A percentile compares a stretch with the other conserved stretches of the same genome.
Conservation (phyloP, 2,329 filamentous ascomycete genomes). For the Sclerotinia subarctica region DNA sequence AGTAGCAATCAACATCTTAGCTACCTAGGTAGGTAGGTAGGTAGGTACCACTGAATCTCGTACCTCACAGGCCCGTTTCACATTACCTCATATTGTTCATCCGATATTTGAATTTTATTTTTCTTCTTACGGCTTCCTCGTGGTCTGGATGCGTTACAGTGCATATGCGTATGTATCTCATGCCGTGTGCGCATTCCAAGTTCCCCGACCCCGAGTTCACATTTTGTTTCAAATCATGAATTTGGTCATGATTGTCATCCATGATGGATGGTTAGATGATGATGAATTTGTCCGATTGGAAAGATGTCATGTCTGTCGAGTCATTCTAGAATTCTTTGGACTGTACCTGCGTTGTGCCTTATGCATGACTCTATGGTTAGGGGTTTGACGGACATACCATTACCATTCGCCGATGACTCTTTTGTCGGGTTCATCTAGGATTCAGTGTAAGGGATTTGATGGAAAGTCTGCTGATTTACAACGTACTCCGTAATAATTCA, state of each 20-base stretch:
- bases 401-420: not conserved
- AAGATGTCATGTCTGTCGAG: not conserved
- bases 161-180: not conserved
- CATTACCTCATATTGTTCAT: not conserved
- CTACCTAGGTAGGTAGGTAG: too few relatives aligned
- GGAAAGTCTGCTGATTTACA: too few relatives aligned
- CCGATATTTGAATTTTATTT: not conserved
- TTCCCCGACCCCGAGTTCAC: not conserved
- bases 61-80: not conserved
- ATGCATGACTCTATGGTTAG: not conserved
- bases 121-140: not conserved
- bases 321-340: not conserved
- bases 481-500: not conserved
- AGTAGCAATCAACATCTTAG: not conserved
- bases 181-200: not conserved
- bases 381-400: not conserved
- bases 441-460: too few relatives aligned
- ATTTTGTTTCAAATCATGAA: not conserved
- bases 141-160: not conserved
- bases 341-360: not conserved
- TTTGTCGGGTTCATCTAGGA: too few relatives aligned
- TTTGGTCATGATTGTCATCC: not conserved
- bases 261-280: not conserved
- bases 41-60: not conserved
- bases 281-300: not conserved